Conservation (phyloP, 2,329 filamentous ascomycete species). For the Berkeleyomyces rouxiae region DNA sequence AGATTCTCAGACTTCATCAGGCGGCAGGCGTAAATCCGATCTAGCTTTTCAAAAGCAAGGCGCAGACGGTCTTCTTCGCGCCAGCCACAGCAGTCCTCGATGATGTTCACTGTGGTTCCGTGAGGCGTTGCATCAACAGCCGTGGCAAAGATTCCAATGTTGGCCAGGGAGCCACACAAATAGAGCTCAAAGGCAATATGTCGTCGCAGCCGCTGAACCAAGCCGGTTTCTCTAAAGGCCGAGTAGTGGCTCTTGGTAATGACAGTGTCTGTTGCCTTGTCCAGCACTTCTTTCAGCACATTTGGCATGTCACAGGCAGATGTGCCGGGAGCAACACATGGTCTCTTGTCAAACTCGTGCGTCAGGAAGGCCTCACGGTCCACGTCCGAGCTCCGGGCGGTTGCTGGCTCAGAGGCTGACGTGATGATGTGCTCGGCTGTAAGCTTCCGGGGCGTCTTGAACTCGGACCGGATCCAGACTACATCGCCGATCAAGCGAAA, state of each 20-base stretch:
- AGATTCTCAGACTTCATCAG: constrained; percentile 43
- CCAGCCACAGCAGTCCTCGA: constrained; percentile 81
- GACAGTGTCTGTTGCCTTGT: constrained; percentile 31
- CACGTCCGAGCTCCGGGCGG: not conserved
- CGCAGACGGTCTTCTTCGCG: constrained; percentile 52
- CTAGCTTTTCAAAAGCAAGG: constrained; percentile 52
- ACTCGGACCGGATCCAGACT: constrained; percentile 72
- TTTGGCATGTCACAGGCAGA: constrained; percentile 30
- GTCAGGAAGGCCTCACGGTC: constrained; percentile 33
- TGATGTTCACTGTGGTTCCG: constrained; percentile 69
- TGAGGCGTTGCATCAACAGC: constrained; percentile 79
- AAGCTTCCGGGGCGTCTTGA: constrained; percentile 37
- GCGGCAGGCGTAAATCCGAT: constrained; percentile 57
- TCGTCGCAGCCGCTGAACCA: constrained; percentile 65
- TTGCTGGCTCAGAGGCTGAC: constrained; percentile 10
- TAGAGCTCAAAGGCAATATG: constrained; percentile 79
- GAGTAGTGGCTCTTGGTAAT: constrained; percentile 70
- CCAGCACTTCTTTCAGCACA: constrained; percentile 27
- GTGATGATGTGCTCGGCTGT: constrained; percentile 4
- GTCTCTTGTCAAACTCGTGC: constrained; percentile 20
- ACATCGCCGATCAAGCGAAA: constrained; percentile 60
- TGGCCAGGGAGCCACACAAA: constrained; percentile 72
- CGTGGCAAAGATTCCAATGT: constrained; percentile 80
- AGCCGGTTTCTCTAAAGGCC: constrained; percentile 57
- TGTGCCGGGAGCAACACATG: constrained; percentile 29